Conservation (phyloP, 768 basidiomycete genomes). For the Lentinula detonsa region DNA sequence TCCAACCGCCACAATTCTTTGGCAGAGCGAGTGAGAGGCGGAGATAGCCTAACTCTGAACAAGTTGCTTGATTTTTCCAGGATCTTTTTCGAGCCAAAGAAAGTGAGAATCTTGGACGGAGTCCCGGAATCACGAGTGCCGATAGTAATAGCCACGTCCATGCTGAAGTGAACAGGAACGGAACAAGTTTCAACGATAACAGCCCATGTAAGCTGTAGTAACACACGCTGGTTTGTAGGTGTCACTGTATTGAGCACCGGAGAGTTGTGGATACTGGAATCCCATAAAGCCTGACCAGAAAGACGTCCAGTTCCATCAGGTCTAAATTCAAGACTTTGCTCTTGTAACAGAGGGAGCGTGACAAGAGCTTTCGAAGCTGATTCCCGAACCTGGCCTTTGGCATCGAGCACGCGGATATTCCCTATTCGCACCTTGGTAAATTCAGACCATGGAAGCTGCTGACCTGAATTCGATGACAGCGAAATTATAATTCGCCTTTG, state of each 20-base stretch:
- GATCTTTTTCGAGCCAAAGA: slow-evolving; percentile 75
- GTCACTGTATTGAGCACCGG: slow-evolving; percentile 83
- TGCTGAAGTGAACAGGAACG: slow-evolving; percentile 83
- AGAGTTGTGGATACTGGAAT: slow-evolving; percentile 88
- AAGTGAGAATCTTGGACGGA: slow-evolving; percentile 68
- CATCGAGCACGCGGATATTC: slow-evolving; percentile 79
- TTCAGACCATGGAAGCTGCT: slow-evolving; percentile 82
- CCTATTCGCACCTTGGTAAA: slow-evolving; percentile 73
- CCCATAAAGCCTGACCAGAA: slow-evolving; percentile 77
- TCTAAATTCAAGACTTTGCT: slow-evolving; percentile 69
- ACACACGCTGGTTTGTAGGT: slow-evolving; percentile 65
- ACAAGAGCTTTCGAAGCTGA: slow-evolving; percentile 66
- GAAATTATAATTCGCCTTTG: slow-evolving; percentile 77
- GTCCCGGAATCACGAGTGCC: slow-evolving; percentile 80
- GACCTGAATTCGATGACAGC: slow-evolving; percentile 83
- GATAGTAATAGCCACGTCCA: slow-evolving; percentile 84
- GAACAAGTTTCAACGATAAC: slow-evolving; percentile 79
- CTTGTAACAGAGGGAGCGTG: slow-evolving; percentile 68
- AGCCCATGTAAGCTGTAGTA: slow-evolving; percentile 72
- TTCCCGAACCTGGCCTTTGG: slow-evolving; percentile 76
- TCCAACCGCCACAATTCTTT: slow-evolving; percentile 93
- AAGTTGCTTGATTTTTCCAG: slow-evolving; percentile 77
- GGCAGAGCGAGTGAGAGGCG: slow-evolving; percentile 79
- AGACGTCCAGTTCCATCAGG: slow-evolving; percentile 79
- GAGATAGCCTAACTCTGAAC: slow-evolving; percentile 75